Evolutionary conservation across 495 filamentous ascomycete species (phyloP).

Genomic region (Ascobolus immersus): DNA sequence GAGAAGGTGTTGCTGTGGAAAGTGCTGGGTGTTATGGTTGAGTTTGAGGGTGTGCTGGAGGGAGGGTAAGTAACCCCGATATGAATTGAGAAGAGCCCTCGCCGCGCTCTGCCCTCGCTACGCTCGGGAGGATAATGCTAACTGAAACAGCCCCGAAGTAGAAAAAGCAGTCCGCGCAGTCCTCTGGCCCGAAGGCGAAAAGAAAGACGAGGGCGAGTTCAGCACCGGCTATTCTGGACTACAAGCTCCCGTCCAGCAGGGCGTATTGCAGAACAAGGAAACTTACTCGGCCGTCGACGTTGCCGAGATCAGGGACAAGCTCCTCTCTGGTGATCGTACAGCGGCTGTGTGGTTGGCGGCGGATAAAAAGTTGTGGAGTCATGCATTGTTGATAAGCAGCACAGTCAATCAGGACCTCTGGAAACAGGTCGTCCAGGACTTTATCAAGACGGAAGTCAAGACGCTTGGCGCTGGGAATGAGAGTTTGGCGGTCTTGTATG

Average conservation of each 20-base stretch:
- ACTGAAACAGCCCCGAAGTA: slow-evolving; percentile 30
- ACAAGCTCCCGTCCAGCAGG: too few species aligned
- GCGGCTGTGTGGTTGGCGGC: slow-evolving; percentile 84
- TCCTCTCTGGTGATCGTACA: slow-evolving; percentile 61
- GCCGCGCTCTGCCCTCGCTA: too few species aligned
- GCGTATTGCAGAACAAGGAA: too few species aligned
- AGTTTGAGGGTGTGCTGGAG: slow-evolving; percentile 62
- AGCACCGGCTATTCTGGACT: too few species aligned
- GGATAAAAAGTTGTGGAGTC: slow-evolving; percentile 85
- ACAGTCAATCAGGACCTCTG: slow-evolving; percentile 43
- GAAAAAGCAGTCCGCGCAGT: slow-evolving; percentile 45
- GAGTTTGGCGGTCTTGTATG: slow-evolving; percentile 70
- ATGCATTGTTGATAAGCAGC: slow-evolving; percentile 77
- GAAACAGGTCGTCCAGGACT: slow-evolving; percentile 83
- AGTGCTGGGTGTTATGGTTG: slow-evolving; percentile 49
- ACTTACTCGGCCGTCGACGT: too few species aligned
- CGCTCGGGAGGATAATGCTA: too few species aligned
- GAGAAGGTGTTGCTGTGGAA: slow-evolving; percentile 81
- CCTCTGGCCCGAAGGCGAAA: slow-evolving; percentile 34
- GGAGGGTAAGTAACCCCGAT: slow-evolving; percentile 17
- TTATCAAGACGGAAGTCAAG: slow-evolving; percentile 76
- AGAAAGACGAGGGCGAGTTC: too few species aligned
- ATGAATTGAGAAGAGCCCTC: not conserved
- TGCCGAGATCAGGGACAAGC: slow-evolving; percentile 38
- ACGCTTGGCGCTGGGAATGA: slow-evolving; percentile 48